Evolutionary conservation across 1,284 basidiomycete species (phyloP).

Genomic region (Entoloma clypeatum): DNA sequence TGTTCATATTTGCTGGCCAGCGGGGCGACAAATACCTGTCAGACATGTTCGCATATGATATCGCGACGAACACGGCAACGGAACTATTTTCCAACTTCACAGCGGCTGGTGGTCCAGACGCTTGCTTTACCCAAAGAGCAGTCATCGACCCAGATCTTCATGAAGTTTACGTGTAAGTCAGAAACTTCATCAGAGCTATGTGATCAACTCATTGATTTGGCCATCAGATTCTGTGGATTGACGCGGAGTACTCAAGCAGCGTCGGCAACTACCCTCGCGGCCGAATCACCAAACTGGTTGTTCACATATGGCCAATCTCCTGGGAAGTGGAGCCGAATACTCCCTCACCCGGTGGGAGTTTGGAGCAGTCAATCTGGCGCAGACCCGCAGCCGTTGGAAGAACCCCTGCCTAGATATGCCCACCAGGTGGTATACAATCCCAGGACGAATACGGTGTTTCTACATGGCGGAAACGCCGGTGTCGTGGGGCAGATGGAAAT

Average conservation of each 20-base stretch:
- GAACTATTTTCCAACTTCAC: slow-evolving; percentile 63
- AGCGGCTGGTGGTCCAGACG: slow-evolving; percentile 55
- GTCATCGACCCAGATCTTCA: slow-evolving; percentile 58
- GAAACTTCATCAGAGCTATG: slow-evolving; percentile 2
- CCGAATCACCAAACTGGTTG: slow-evolving; percentile 56
- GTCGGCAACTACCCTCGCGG: slow-evolving; percentile 41
- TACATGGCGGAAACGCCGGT: slow-evolving; percentile 73
- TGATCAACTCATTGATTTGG: slow-evolving; percentile 3
- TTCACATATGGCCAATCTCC: slow-evolving; percentile 57
- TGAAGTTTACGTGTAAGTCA: slow-evolving; percentile 70
- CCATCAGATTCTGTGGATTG: slow-evolving; percentile 56
- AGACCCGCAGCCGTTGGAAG: slow-evolving; percentile 24
- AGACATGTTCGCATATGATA: slow-evolving; percentile 73
- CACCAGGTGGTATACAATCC: slow-evolving; percentile 74
- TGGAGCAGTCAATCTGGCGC: slow-evolving; percentile 2
- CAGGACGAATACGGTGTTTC: slow-evolving; percentile 49
- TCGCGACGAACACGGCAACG: slow-evolving; percentile 51
- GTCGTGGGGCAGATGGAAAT: slow-evolving; percentile 20
- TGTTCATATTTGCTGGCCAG: slow-evolving; percentile 72
- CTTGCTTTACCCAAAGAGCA: slow-evolving; percentile 68
- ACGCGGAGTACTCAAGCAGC: slow-evolving; percentile 40
- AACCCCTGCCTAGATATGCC: slow-evolving; percentile 60
- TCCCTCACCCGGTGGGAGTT: slow-evolving; percentile 29
- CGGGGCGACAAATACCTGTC: slow-evolving; percentile 59
- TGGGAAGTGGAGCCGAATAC: slow-evolving; percentile 60